A percentile compares a stretch with the other conserved stretches of the same genome.
Conservation (phyloP, 2,329 filamentous ascomycete genomes). For the Botrytis squamosa region DNA sequence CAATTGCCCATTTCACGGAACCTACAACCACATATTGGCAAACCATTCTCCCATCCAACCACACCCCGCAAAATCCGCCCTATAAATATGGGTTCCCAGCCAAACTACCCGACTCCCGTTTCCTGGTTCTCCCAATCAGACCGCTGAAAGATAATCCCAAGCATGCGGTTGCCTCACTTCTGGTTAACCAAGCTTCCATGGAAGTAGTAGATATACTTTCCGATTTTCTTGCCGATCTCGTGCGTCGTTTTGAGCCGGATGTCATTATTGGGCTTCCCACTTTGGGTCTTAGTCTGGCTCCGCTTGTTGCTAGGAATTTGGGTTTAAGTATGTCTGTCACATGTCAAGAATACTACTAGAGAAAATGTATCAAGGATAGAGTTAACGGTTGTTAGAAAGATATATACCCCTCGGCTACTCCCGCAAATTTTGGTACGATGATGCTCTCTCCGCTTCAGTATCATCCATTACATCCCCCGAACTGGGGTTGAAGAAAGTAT, state of each 20-base stretch:
- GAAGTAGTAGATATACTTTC: conserved; percentile 28
- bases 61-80: conserved; percentile 20
- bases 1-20: conserved; percentile 29
- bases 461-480: conserved; percentile 35
- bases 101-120: conserved; percentile 27
- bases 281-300: conserved; percentile 31
- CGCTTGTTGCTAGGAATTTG: conserved; percentile 29
- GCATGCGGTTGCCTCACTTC: conserved; percentile 34
- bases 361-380: neutral
- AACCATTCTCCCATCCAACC: conserved; percentile 24
- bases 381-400: conserved; percentile 23
- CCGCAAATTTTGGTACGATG: conserved; percentile 36
- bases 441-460: conserved; percentile 30
- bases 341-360: neutral
- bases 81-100: conserved; percentile 32
- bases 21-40: conserved; percentile 36
- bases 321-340: conserved; percentile 27
- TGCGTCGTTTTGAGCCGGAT: conserved; percentile 27
- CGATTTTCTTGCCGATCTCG: conserved; percentile 23
- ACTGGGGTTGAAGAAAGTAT: conserved; percentile 29
- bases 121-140: conserved; percentile 34
- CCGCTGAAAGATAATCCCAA: conserved; percentile 20
- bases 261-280: conserved; percentile 36
- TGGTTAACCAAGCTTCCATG: conserved; percentile 34
- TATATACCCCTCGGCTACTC: conserved; percentile 37